phyloP scores from a whole-genome alignment of 192 early-diverging fungal genomes.

The Backusella macrospora region DNA sequence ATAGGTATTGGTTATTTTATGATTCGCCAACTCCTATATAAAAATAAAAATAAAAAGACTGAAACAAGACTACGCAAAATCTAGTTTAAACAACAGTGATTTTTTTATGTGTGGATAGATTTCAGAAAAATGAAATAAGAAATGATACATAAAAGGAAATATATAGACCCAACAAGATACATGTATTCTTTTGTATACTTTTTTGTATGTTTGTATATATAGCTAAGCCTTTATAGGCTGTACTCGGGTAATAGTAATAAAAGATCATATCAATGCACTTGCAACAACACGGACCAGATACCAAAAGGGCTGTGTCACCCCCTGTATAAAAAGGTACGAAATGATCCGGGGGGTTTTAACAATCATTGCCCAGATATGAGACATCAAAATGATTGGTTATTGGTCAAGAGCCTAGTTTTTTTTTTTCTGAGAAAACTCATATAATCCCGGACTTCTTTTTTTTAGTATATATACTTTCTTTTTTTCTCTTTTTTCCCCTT shows the following conservation, averaged over 20 bases:
- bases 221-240: too few species aligned
- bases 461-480: neutral
- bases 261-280: too few species aligned
- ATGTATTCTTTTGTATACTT: too few species aligned
- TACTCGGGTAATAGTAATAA: too few species aligned
- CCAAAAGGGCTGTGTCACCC: neutral
- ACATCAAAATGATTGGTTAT: neutral
- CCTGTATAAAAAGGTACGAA: conserved; percentile 4
- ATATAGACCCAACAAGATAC: too few species aligned
- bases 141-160: too few species aligned
- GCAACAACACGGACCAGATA: neutral
- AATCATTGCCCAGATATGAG: conserved; percentile 6
- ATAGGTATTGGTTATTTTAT: neutral
- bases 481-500: neutral
- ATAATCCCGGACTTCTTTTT: conserved; percentile 8
- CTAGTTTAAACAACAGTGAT: neutral
- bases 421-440: conserved; percentile 15
- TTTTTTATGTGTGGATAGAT: neutral
- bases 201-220: too few species aligned
- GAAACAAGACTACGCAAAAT: neutral
- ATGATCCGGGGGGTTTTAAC: neutral
- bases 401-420: conserved; percentile 9
- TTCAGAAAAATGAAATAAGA: neutral
- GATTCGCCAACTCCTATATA: too few species aligned
- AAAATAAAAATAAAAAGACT: neutral